phyloP scores from a whole-genome alignment of 768 basidiomycete species.

The Pisolithus albus region DNA sequence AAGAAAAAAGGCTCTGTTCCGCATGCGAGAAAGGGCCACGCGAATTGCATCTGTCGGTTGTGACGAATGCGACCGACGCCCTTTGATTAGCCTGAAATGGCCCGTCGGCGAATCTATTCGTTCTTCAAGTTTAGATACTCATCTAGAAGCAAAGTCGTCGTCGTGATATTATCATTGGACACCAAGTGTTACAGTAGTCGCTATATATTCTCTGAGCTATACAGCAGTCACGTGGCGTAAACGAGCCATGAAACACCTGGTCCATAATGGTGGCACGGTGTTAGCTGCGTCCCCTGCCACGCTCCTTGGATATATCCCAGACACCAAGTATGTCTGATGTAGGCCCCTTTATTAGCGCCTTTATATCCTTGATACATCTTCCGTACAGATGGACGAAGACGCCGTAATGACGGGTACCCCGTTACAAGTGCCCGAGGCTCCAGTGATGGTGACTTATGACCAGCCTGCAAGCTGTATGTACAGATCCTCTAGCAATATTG shows the following conservation, averaged over 20 bases:
- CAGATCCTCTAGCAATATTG: not conserved
- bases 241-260: no score
- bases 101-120: no score
- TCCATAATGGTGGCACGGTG: no score
- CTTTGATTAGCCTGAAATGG: not conserved
- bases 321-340: not conserved
- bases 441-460: conserved; percentile 10
- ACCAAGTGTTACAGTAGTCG: no score
- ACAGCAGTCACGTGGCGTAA: no score
- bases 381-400: conserved; percentile 28
- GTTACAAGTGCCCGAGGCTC: conserved; percentile 16
- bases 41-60: not conserved
- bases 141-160: not conserved
- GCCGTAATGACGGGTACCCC: conserved; percentile 17
- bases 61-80: not conserved
- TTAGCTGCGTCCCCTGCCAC: not conserved
- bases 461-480: conserved; percentile 17
- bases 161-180: no score
- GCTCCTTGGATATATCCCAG: not conserved
- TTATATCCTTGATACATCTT: not conserved
- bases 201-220: no score
- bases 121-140: not conserved
- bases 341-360: not conserved
- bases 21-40: no score
- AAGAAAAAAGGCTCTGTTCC: not conserved